A percentile compares a stretch with the other conserved stretches of the same genome.
Evolutionary conservation across 352 stramenopile genomes (phyloP).

Genomic region (Pythium chondricola): DNA sequence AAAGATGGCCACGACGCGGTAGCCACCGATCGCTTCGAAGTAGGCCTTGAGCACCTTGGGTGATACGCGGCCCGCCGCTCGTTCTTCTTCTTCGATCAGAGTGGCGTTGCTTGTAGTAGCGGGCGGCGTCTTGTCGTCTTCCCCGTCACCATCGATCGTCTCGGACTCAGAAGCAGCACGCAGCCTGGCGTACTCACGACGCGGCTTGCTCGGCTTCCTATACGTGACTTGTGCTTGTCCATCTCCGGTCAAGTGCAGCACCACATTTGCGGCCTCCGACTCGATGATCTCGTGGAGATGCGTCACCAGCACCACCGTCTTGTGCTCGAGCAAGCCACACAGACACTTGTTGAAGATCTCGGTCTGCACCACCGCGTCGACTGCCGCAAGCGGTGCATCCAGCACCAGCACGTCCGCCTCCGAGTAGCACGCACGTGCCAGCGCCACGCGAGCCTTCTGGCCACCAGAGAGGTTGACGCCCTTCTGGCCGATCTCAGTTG

Average conservation of each 20-base stretch:
- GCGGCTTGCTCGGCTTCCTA: slow-evolving; percentile 1
- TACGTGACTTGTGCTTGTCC: background rate
- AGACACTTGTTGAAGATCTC: slow-evolving; percentile 85
- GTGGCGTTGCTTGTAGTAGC: background rate
- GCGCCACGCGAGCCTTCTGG: slow-evolving; percentile 79
- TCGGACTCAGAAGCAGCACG: slow-evolving; percentile 1
- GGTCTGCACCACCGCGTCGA: slow-evolving; percentile 92
- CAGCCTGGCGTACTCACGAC: background rate
- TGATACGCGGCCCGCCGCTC: slow-evolving; percentile 14
- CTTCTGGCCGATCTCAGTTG: slow-evolving; percentile 94
- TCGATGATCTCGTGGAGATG: slow-evolving; percentile 80
- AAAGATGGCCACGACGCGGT: background rate
- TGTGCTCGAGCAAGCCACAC: slow-evolving; percentile 29
- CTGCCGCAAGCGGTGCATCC: slow-evolving; percentile 89
- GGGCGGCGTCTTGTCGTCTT: background rate
- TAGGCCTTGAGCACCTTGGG: slow-evolving; percentile 15
- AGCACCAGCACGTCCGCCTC: slow-evolving; percentile 75
- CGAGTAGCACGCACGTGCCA: slow-evolving; percentile 72
- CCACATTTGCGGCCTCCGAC: slow-evolving; percentile 9
- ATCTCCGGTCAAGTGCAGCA: slow-evolving; percentile 11
- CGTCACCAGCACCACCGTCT: slow-evolving; percentile 88
- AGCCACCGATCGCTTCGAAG: slow-evolving; percentile 13
- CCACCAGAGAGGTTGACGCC: slow-evolving; percentile 93
- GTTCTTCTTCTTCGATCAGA: slow-evolving; percentile 21
- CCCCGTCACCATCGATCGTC: background rate